Conservation (phyloP, 148 eudicot species). For the Polygonum aviculare region DNA sequence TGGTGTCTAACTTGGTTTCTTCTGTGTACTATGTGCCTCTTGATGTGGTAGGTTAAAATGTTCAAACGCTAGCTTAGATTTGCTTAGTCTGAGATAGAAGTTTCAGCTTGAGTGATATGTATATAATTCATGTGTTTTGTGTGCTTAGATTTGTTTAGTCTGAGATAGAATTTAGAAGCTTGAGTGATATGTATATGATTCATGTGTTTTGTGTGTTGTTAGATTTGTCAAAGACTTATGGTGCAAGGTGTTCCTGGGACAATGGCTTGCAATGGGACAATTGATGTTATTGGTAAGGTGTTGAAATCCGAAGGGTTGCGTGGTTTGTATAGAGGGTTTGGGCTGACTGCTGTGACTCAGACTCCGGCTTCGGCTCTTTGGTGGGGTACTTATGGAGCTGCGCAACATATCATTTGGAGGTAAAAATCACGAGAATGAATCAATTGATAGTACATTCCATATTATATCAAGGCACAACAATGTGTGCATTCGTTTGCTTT, state of each 20-base stretch:
- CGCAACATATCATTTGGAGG: conserved; percentile 77
- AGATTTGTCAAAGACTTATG: conserved; percentile 69
- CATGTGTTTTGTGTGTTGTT: not conserved
- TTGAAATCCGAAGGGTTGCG: conserved; percentile 53
- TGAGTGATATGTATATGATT: not conserved
- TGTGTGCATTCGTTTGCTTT: too few relatives aligned
- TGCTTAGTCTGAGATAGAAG: too few relatives aligned
- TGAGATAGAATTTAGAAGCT: too few relatives aligned
- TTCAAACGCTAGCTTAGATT: not conserved
- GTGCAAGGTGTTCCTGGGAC: conserved; percentile 74
- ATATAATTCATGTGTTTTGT: too few relatives aligned
- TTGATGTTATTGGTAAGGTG: conserved; percentile 50
- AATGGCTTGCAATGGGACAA: conserved; percentile 39
- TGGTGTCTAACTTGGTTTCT: conserved; percentile 61
- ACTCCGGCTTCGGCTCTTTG: conserved; percentile 83
- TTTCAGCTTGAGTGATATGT: too few relatives aligned
- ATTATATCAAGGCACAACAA: too few relatives aligned
- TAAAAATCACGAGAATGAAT: conserved; percentile 12
- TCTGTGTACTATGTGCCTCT: conserved; percentile 65
- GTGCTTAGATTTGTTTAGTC: not conserved
- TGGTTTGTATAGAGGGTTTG: conserved; percentile 67
- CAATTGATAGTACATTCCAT: too few relatives aligned
- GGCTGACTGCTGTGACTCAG: conserved; percentile 53
- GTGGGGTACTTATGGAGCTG: conserved; percentile 79
- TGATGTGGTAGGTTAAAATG: conserved; percentile 57